These are phyloP conservation scores for Misopates orontium DNA, from an alignment of 257 asterid species.

Conservation along the genomic window DNA sequence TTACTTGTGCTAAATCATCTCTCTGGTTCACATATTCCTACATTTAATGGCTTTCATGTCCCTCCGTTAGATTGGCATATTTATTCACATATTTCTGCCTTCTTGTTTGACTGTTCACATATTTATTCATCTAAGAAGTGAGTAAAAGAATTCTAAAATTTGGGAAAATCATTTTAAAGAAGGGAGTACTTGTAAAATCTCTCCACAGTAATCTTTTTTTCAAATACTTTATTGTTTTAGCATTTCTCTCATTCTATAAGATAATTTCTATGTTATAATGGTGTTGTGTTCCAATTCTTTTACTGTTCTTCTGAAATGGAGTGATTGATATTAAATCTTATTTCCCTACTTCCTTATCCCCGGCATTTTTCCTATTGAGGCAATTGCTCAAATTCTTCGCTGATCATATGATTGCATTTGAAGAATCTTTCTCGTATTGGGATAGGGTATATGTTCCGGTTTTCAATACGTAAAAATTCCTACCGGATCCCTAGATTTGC, in stretches of 20 bases:
- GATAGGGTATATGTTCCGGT: slow-evolving; percentile 7
- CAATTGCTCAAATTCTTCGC: slow-evolving; percentile 1
- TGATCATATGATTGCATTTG: neutral
- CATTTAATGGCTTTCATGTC: neutral
- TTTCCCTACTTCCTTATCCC: neutral
- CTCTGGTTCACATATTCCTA: neutral
- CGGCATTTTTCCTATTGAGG: neutral
- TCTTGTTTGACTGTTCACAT: neutral
- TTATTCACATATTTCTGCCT: neutral
- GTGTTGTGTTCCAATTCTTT: neutral
- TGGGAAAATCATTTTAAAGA: neutral
- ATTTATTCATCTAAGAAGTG: neutral
- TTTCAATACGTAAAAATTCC: neutral
- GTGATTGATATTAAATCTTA: slow-evolving; percentile 5
- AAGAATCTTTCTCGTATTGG: slow-evolving; percentile 12
- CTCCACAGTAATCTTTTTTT: neutral
- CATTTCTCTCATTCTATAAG: neutral
- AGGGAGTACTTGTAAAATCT: neutral
- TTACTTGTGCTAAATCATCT: neutral
- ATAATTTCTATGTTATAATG: no score
- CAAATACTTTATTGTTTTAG: neutral
- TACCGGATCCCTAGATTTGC: slow-evolving; percentile 5
- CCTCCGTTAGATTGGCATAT: neutral
- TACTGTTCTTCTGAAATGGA: slow-evolving; percentile 7
- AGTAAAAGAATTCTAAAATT: neutral